phyloP scores from a whole-genome alignment of 2,329 filamentous ascomycete species.

The Phialophora expanda region DNA sequence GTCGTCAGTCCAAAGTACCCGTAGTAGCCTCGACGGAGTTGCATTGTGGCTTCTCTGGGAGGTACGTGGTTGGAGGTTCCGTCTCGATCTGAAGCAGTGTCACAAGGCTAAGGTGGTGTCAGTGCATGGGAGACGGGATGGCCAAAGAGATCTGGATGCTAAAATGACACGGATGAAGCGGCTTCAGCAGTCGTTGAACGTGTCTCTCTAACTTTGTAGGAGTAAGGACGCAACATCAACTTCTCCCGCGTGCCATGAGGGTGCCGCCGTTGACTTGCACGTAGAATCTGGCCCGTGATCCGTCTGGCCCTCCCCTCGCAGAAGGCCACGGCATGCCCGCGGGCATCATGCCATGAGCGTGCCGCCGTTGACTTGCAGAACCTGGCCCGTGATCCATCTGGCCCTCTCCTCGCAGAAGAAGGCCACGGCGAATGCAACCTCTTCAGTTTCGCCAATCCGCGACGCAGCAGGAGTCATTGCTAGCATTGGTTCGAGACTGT shows the following conservation, averaged over 20 bases:
- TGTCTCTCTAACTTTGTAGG: too few relatives aligned
- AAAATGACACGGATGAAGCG: too few relatives aligned
- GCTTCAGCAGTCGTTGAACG: too few relatives aligned
- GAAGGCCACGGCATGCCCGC: conserved; percentile 53
- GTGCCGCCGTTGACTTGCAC: conserved; percentile 24
- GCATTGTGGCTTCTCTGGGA: background rate
- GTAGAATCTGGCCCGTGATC: conserved; percentile 23
- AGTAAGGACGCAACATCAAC: background rate
- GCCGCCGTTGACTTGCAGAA: conserved; percentile 22
- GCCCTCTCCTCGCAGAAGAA: conserved; percentile 47
- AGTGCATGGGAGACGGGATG: background rate
- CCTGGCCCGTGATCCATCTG: conserved; percentile 24
- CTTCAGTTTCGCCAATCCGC: conserved; percentile 55
- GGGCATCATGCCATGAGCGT: conserved; percentile 19
- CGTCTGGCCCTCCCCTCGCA: conserved; percentile 32
- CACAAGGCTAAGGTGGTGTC: background rate
- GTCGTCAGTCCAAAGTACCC: too few relatives aligned
- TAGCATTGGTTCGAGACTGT: conserved; percentile 19
- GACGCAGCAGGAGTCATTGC: conserved; percentile 18
- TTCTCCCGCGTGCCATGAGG: conserved; percentile 11
- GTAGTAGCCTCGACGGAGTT: background rate
- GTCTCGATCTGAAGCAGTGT: background rate
- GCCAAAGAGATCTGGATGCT: too few relatives aligned
- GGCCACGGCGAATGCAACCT: conserved; percentile 54
- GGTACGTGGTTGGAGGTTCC: background rate